Evolutionary conservation across 768 basidiomycete species (phyloP), one percentile per base, ranked within the genome.

Genomic region (Royoungia palumana): DNA sequence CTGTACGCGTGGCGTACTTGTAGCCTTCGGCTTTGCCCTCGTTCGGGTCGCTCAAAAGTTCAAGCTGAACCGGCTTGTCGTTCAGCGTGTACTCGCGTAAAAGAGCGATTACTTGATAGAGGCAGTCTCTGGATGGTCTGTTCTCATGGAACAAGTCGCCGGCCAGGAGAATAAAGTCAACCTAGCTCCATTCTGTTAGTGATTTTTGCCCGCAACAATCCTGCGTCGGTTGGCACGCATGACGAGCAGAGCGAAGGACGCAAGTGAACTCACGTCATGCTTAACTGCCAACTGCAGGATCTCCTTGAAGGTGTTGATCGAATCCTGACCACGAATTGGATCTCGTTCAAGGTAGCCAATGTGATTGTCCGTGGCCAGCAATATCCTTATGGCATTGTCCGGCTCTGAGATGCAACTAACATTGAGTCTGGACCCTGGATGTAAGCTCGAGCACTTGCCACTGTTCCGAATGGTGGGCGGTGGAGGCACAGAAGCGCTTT

Each of bases 111-210:
- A 87, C 87, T 63, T 89, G 83, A 69, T 94, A 95, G 25, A 98
- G 68, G 54, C 88, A 88, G 44, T 92, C 90, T 55, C 95, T 73
- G 24, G 90, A 90, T 0, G 96, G 96, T 53, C 93, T 82, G 68
- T 98, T 99, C 62, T 99, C 96, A 66, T 99, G 96, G 63, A 99
- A 99, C 4, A 99, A 74, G 65, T 99, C 96, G 8, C 96, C 96
- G 13, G 87, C 95, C 7, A 98, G 82, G 9, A 99, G 80, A 37
- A 99, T 78, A 64, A 98, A 91, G 71, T 99, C 96, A 46, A 97
- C 95, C 92, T 95, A 51, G 22, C 19, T 25, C 8, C 3, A 8
- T 3, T 6, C 4, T 20, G 39, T 63, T 40, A 63, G 51, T 28
- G 8, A n/a, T n/a, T 24, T 34, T 20, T 36, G 2, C 24, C 2